phyloP scores from a whole-genome alignment of 106 monocot genomes.

The Dioscorea zingiberensis region DNA sequence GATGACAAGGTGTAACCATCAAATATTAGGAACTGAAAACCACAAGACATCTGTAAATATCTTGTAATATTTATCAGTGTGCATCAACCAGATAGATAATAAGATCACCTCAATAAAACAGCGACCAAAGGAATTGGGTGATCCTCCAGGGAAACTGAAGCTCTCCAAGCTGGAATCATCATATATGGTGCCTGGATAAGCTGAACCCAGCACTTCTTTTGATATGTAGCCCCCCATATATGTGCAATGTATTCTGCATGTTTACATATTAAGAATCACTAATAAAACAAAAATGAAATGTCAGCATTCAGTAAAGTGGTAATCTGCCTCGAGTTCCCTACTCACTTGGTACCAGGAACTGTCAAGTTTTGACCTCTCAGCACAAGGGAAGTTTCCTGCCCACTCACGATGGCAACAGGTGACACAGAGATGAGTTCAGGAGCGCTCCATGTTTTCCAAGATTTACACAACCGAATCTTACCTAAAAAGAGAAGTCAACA shows the following conservation, averaged over 20 bases:
- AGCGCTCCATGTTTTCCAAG: conserved; percentile 78
- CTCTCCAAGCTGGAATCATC: conserved; percentile 75
- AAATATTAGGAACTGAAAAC: too few relatives aligned
- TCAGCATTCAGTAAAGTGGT: too few relatives aligned
- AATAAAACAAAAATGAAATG: too few relatives aligned
- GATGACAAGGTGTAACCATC: too few relatives aligned
- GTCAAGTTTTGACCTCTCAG: conserved; percentile 83
- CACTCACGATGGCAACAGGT: conserved; percentile 84
- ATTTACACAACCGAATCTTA: conserved; percentile 61
- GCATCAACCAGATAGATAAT: not conserved
- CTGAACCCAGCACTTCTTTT: conserved; percentile 69
- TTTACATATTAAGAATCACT: not conserved
- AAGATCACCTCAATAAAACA: conserved; percentile 80
- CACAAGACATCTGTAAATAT: too few relatives aligned
- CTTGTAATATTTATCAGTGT: too few relatives aligned
- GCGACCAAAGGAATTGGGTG: conserved; percentile 52
- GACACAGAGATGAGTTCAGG: conserved; percentile 78
- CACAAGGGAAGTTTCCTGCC: conserved; percentile 60
- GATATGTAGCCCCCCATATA: conserved; percentile 71
- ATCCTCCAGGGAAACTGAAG: conserved; percentile 62
- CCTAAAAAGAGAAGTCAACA: conserved; percentile 31
- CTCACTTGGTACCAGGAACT: conserved; percentile 88
- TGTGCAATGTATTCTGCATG: conserved; percentile 84
- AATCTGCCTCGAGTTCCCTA: not conserved
- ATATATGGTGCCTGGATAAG: conserved; percentile 70